Base-by-base conservation (phyloP, 1,284 basidiomycete genomes). In the Ustilago lituana region DNA sequence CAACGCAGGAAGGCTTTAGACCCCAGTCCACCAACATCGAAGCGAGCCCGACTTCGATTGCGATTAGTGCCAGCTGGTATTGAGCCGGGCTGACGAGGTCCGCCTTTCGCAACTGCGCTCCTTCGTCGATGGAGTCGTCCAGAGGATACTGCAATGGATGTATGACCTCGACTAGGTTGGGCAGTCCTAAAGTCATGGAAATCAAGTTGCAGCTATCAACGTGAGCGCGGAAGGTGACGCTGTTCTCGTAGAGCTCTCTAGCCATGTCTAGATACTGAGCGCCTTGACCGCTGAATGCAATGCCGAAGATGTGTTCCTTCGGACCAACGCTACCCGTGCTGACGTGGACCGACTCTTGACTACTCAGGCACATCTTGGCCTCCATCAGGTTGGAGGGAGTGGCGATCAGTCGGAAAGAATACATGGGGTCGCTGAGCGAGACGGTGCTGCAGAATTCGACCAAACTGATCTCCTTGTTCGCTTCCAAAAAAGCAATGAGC, bases 241-340 rank as follows among this genome's bases (percentile, higher is more conserved):
- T 61, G 11, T 23, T 12, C n/a, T 46, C 57, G 48, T 61, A 67
- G 1, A 74, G 58, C 33, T 67, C 63, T 20, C 49, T 31, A 3
- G 48, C 68, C 72, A 74, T 74, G 45, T 62, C 49, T 29, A 65
- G 40, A 35, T 74, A 74, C 24, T 74, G 72, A 1, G 67, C 37
- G 17, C 72, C 72, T 53, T 74, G 72, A 6, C 72, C 72, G 23
- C 60, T 64, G 64, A 74, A 74, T 2, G 43, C 62, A 20, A 67
- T 60, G 5, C 50, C 67, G 35, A 71, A 43, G 15, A 17, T 26
- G 12, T 10, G 33, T 0, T 14, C 29, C 5, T 29, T 37, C 17
- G 5, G 2, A 11, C 31, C 26, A 11, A 12, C 5, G 6, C 14
- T 36, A 2, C 36, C 19, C 4, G 10, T 3, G 22, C 22, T 24